Evolutionary conservation across 257 asterid species (phyloP).

Genomic region (Cinchona pubescens): DNA sequence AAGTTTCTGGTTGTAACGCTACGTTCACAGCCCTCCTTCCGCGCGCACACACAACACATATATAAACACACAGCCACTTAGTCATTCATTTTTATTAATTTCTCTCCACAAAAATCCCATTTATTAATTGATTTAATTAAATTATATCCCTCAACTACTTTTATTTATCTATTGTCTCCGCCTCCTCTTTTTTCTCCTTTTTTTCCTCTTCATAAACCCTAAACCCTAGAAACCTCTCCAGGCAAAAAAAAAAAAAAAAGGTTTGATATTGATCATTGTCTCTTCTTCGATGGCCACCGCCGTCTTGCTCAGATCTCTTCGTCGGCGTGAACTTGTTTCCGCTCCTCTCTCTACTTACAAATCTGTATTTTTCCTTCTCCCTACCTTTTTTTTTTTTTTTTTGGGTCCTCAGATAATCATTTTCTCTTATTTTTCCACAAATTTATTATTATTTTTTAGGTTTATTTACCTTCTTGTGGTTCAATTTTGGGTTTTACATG

Average conservation of each 20-base stretch:
- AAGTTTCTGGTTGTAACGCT: neutral
- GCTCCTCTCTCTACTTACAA: slow-evolving; percentile 40
- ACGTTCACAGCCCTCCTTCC: neutral
- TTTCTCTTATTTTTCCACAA: neutral
- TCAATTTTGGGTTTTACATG: too few species aligned
- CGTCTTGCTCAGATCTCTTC: slow-evolving; percentile 55
- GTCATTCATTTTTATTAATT: too few species aligned
- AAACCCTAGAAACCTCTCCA: slow-evolving; percentile 32
- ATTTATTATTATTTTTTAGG: neutral
- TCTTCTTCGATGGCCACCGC: slow-evolving; percentile 47
- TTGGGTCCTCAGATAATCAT: neutral
- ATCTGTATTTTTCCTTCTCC: slow-evolving; percentile 31
- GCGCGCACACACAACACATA: too few species aligned
- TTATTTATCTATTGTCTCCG: too few species aligned
- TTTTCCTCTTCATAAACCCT: slow-evolving; percentile 34
- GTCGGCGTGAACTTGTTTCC: slow-evolving; percentile 56
- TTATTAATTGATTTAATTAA: neutral
- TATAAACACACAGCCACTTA: neutral
- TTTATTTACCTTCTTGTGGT: neutral
- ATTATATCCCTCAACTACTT: too few species aligned
- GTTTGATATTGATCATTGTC: neutral
- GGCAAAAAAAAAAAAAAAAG: neutral
- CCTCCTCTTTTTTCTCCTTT: neutral
- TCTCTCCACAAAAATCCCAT: neutral
- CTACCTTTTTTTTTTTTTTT: neutral